These are phyloP conservation scores for Colletotrichum horii DNA, from an alignment of 2,329 filamentous ascomycete species.

Conservation along the genomic window DNA sequence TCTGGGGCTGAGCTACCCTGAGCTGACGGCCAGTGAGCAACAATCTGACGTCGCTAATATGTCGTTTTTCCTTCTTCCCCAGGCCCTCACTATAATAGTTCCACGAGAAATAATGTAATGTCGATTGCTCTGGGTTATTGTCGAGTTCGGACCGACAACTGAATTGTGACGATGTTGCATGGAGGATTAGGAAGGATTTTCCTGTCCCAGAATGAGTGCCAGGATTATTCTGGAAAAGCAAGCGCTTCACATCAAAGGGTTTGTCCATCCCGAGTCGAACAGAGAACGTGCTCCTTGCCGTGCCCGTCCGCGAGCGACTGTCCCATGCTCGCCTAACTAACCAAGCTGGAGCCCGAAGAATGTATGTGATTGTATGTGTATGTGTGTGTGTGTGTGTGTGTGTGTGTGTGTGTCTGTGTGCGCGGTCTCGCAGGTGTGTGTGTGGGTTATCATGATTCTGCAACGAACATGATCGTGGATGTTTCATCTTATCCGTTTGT, in stretches of 20 bases:
- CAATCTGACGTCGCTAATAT: background rate
- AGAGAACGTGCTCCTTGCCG: constrained; percentile 8
- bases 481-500: constrained; percentile 22
- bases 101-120: background rate
- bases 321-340: constrained; percentile 7
- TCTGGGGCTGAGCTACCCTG: background rate
- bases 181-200: background rate
- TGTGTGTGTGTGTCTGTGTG: constrained; percentile 2
- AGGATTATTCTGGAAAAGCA: constrained; percentile 12
- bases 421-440: constrained; percentile 2
- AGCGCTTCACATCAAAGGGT: background rate
- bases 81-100: background rate
- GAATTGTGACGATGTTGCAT: constrained; percentile 1
- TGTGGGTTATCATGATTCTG: constrained; percentile 21
- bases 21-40: background rate
- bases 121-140: background rate
- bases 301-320: constrained; percentile 10
- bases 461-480: constrained; percentile 20
- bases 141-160: constrained; percentile 6
- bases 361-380: background rate
- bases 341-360: background rate
- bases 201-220: background rate
- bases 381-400: constrained; percentile 9
- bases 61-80: background rate
- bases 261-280: constrained; percentile 17